phyloP scores from a whole-genome alignment of 2,329 filamentous ascomycete genomes.

The Colletotrichum liriopes region DNA sequence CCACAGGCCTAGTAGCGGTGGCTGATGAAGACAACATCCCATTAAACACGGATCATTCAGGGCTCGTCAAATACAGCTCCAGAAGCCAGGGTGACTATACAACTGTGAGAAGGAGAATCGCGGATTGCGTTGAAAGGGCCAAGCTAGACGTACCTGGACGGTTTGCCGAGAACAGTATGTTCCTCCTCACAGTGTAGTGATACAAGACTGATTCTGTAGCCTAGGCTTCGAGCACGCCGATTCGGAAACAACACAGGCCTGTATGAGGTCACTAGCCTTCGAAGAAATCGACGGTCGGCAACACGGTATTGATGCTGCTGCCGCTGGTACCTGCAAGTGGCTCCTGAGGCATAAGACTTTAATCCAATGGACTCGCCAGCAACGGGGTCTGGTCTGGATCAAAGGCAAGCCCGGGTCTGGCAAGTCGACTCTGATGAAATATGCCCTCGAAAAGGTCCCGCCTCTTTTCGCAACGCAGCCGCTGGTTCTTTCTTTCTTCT shows the following conservation, averaged over 20 bases:
- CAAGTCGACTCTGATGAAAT: background rate
- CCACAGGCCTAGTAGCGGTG: slow-evolving; percentile 37
- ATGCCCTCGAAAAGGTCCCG: background rate
- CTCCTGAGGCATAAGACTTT: background rate
- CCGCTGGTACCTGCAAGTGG: background rate
- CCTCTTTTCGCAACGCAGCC: background rate
- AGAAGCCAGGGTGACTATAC: background rate
- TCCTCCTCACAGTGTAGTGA: background rate
- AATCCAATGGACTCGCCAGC: background rate
- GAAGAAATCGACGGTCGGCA: background rate
- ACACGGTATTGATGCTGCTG: background rate
- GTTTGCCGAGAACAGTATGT: slow-evolving; percentile 7
- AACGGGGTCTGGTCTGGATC: background rate
- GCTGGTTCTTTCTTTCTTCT: background rate
- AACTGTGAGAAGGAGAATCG: background rate
- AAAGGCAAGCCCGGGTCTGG: background rate
- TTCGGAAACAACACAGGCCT: background rate
- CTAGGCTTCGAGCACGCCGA: background rate
- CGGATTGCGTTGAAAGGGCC: background rate
- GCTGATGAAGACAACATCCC: slow-evolving; percentile 36
- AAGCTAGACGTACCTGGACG: background rate
- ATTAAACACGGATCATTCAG: slow-evolving; percentile 46
- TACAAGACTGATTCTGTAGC: background rate
- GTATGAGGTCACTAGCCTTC: background rate
- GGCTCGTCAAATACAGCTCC: slow-evolving; percentile 46